Base-by-base conservation (phyloP, 495 filamentous ascomycete species). In the Jackrogersella minutella region DNA sequence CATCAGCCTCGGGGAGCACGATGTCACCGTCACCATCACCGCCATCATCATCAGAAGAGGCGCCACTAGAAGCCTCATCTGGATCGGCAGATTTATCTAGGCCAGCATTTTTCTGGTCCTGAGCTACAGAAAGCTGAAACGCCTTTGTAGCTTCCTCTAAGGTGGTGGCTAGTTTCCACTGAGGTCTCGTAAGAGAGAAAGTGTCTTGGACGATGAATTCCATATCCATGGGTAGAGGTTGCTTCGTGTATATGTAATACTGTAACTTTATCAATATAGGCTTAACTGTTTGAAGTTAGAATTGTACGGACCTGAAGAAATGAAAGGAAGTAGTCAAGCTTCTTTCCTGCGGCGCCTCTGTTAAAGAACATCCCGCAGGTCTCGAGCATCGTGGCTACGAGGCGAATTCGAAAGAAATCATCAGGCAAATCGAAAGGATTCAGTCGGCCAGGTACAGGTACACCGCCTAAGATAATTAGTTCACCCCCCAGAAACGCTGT, bases 351-450 rank as follows among this genome's bases (percentile, higher is more conserved):
- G 31, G 89, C 87, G 4, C 96, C 95, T 54, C 93, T 90, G 76
- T 97, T 93, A 73, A 97, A 99, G 78, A 92, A 98, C 76, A 93
- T 89, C 46, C 95, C 95, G 70, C 96, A 98, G 5, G 93, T 97
- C 78, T 99, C 95, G 2, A 99, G 86, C 16, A 98, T 79, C 4
- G 89, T 93, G 51, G 93, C 91, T 30, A 94, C 90, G 31, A 99
- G 81, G 16, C 95, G 91, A 72, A 97, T 89, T 21, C 95, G 88
- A 79, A 99, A 99, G 77, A 90, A 98, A 72, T 99, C 95, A 75
- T 99, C 96, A 0, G 91, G 92, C 73, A 91, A 79, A 77, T 99
- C 95, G 39, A 97, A 82, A 11, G 81, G 79, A 54, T 87, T 93
- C 21, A 89, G 76, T 11, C 84, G 87, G 40, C 91, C 93, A 33